Base-by-base conservation (phyloP, 2,329 filamentous ascomycete genomes). In the Microdochium paspali region DNA sequence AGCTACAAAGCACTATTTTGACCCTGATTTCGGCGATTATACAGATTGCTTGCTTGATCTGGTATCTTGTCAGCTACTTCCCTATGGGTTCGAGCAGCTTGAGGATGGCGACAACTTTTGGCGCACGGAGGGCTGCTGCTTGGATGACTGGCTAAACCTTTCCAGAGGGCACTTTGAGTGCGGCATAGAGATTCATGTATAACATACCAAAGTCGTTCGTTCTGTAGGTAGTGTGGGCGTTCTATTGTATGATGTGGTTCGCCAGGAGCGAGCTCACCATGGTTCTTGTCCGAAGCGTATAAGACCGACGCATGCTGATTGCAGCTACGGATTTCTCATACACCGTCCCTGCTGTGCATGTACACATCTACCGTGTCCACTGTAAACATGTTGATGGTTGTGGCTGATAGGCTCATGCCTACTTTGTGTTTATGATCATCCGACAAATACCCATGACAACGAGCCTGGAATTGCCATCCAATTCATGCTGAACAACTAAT, bases 21-120 rank as follows among this genome's bases (percentile, higher is more conserved):
- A 97, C 93, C 15, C 73, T 97, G 47, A 71, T 96, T 53, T 86
- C 90, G 21, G 83, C 88, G 51, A 76, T 96, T 50, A 71, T 90
- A 56, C 93, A 98, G 65, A 74, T 97, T 47, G 82, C 84, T 46
- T 87, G 85, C 53, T 73, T 97, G 53, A 54, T 88, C 44, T 97
- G 91, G 91, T 97, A 97, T 69, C 76, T 96, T 44, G 83, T 97
- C 66, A 95, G 88, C 68, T 98, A 98, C 67, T 97, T 97, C 60
- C 93, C 93, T 24, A 95, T 97, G 90, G 93, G 93, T 35, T 87
- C 87, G 49, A 87, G 84, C 47, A 89, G 93, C 39, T 70, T 98
- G 54, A 84, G 91, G 50, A 80, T 95, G 55, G 90, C 90, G 49
- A 88, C 90, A 40, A 82, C 82, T 3, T 93, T 95, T 61, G 93